Percentiles rank a stretch among this genome's conserved stretches.
These are phyloP conservation scores for Draba incana DNA, from an alignment of 345 rosid species.

Conservation along the genomic window DNA sequence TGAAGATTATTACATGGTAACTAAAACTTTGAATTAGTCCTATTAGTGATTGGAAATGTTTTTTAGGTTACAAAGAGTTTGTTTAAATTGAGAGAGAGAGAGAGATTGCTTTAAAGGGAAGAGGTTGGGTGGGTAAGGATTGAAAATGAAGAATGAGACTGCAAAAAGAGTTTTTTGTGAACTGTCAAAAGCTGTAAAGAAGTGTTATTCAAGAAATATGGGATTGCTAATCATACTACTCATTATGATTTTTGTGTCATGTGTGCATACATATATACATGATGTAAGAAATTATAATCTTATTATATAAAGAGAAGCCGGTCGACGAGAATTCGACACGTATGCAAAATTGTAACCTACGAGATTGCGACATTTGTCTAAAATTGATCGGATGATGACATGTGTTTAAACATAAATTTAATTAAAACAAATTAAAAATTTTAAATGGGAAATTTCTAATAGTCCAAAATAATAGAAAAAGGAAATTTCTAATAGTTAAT, in stretches of 20 bases:
- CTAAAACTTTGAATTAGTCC: conserved; percentile 15
- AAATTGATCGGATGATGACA: too few species aligned
- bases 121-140: conserved; percentile 40
- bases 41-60: conserved; percentile 6
- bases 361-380: too few species aligned
- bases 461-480: too few species aligned
- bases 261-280: conserved; percentile 17
- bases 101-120: conserved; percentile 42
- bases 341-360: too few species aligned
- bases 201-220: conserved; percentile 37
- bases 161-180: conserved; percentile 1
- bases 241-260: conserved; percentile 35
- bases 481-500: too few species aligned
- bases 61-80: conserved; percentile 13
- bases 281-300: not conserved
- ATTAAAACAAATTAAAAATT: too few species aligned
- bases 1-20: conserved; percentile 37
- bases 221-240: conserved; percentile 33
- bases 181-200: conserved; percentile 40
- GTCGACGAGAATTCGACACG: too few species aligned
- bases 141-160: conserved; percentile 36
- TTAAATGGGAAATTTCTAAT: too few species aligned
- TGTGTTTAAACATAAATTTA: too few species aligned
- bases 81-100: conserved; percentile 21
- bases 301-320: too few species aligned